A percentile compares a stretch with the other conserved stretches of the same genome.
phyloP scores from a whole-genome alignment of 2,329 filamentous ascomycete species.

The Madurella mycetomatis region DNA sequence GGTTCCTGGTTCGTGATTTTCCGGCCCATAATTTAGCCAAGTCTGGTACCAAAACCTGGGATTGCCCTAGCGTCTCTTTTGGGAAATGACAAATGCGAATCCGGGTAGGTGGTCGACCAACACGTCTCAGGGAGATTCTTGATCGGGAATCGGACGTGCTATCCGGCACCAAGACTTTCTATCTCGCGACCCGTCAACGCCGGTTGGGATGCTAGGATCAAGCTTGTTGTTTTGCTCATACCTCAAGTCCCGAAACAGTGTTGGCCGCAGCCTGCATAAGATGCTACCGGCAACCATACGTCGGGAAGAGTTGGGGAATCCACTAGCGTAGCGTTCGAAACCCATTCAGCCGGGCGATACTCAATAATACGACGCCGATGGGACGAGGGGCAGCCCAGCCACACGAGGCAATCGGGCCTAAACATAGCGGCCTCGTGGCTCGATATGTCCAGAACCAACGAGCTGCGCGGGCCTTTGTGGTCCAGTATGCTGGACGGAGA shows the following conservation, averaged over 20 bases:
- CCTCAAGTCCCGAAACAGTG: neutral
- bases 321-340: neutral
- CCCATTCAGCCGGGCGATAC: neutral
- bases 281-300: neutral
- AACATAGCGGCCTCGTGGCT: neutral
- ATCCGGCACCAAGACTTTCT: neutral
- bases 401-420: neutral
- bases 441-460: too few relatives aligned
- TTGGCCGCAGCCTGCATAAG: neutral
- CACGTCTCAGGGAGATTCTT: neutral
- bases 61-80: neutral
- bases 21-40: conserved; percentile 11
- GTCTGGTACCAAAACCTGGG: conserved; percentile 12
- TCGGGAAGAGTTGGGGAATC: neutral
- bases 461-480: too few relatives aligned
- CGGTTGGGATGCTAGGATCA: neutral
- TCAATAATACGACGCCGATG: neutral
- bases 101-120: conserved; percentile 1
- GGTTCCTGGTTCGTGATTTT: conserved; percentile 4
- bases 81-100: neutral
- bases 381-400: neutral
- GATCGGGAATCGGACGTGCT: neutral
- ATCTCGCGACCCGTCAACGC: neutral
- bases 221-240: too few relatives aligned
- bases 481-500: too few relatives aligned